Evolutionary conservation across 2,329 filamentous ascomycete species (phyloP).

Genomic region (Venturia asperata): DNA sequence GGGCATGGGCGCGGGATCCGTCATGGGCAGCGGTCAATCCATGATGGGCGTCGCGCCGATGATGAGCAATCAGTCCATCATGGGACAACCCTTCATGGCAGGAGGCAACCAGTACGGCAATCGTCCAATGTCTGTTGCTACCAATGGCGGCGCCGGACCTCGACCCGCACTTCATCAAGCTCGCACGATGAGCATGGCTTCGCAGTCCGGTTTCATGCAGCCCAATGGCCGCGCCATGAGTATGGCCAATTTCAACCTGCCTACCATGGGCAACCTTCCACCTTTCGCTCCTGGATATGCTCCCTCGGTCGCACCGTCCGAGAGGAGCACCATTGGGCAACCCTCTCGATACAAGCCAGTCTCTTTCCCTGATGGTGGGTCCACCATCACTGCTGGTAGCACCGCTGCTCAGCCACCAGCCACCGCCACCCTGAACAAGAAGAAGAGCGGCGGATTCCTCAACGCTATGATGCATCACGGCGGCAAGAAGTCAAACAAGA

Average conservation of each 20-base stretch:
- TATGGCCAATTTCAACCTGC: constrained; percentile 11
- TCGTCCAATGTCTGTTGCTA: constrained; percentile 16
- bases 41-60: constrained; percentile 15
- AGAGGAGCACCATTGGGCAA: constrained; percentile 87
- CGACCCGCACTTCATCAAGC: constrained; percentile 1
- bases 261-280: constrained; percentile 5
- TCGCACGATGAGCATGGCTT: constrained; percentile 17
- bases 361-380: constrained; percentile 36
- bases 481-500: constrained; percentile 1
- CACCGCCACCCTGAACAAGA: not conserved
- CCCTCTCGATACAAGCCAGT: constrained; percentile 89
- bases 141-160: not conserved
- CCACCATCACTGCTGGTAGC: constrained; percentile 18
- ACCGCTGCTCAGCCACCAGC: not conserved
- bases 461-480: constrained; percentile 12
- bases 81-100: constrained; percentile 10
- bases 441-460: constrained; percentile 13
- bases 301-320: constrained; percentile 87
- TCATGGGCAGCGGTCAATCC: constrained; percentile 14
- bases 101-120: not conserved
- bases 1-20: constrained; percentile 22
- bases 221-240: constrained; percentile 18
- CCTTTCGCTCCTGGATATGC: constrained; percentile 53
- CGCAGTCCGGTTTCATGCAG: constrained; percentile 7
- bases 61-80: constrained; percentile 4